Conservation (phyloP, 352 stramenopile genomes). For the Globisporangium yorkense region DNA sequence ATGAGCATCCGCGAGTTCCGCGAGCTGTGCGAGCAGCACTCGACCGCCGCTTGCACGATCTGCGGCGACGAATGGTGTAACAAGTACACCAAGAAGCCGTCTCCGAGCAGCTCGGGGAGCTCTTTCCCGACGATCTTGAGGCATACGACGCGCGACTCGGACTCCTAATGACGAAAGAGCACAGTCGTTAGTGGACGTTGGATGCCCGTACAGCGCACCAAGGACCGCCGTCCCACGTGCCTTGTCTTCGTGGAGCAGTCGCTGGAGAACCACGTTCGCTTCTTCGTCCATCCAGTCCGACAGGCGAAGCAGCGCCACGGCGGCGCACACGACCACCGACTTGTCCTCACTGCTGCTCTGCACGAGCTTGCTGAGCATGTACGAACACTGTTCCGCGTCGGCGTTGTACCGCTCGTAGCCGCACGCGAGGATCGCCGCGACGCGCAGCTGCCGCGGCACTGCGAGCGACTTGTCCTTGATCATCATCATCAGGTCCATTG, state of each 20-base stretch:
- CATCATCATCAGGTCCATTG: slow-evolving; percentile 82
- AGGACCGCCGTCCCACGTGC: not conserved
- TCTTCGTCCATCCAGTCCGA: slow-evolving; percentile 87
- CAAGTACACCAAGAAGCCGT: slow-evolving; percentile 82
- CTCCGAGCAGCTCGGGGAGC: slow-evolving; percentile 70
- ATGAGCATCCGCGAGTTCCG: slow-evolving; percentile 82
- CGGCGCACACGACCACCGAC: slow-evolving; percentile 62
- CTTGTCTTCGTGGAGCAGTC: slow-evolving; percentile 75
- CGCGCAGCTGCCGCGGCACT: slow-evolving; percentile 51
- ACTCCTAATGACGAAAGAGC: slow-evolving; percentile 16
- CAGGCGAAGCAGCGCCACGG: slow-evolving; percentile 62
- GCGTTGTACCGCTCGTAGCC: slow-evolving; percentile 69
- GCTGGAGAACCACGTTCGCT: slow-evolving; percentile 72
- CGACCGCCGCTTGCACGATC: slow-evolving; percentile 74
- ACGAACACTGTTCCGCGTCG: slow-evolving; percentile 48
- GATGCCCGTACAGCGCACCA: not conserved
- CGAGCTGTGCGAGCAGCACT: slow-evolving; percentile 74
- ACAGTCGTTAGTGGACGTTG: not conserved
- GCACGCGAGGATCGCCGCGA: slow-evolving; percentile 71
- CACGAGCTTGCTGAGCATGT: slow-evolving; percentile 63
- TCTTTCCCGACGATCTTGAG: slow-evolving; percentile 81
- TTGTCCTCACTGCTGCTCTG: slow-evolving; percentile 53
- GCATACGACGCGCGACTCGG: slow-evolving; percentile 68
- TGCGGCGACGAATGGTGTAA: slow-evolving; percentile 63
- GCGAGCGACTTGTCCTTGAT: slow-evolving; percentile 60